Conservation (phyloP, 2,329 filamentous ascomycete species). For the Trichophyton mentagrophytes region DNA sequence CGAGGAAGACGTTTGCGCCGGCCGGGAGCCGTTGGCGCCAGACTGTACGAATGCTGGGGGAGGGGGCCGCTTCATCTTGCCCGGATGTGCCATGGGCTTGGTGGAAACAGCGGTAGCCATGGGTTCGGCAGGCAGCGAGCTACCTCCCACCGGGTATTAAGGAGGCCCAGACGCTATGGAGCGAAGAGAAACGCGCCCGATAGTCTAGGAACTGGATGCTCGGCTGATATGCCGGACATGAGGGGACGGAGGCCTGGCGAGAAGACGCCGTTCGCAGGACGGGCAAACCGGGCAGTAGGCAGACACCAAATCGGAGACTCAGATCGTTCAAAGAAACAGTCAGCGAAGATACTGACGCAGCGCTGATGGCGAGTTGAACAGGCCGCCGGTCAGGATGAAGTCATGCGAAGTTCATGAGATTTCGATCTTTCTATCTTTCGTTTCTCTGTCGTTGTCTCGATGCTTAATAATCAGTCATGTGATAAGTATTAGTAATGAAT, state of each 20-base stretch:
- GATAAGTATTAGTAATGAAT: background rate
- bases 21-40: constrained; percentile 43
- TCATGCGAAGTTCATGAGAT: background rate
- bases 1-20: constrained; percentile 49
- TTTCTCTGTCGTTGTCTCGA: background rate
- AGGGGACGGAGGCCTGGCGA: constrained; percentile 8
- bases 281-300: background rate
- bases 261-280: background rate
- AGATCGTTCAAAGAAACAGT: background rate
- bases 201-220: background rate
- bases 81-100: constrained; percentile 31
- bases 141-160: background rate
- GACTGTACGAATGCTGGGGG: constrained; percentile 51
- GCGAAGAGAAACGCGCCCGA: background rate
- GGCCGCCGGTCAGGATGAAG: constrained; percentile 2
- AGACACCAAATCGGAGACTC: background rate
- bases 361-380: background rate
- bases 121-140: constrained; percentile 4
- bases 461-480: background rate
- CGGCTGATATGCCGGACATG: constrained; percentile 10
- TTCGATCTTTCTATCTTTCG: background rate
- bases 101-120: constrained; percentile 36
- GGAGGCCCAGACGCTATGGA: background rate
- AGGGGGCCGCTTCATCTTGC: constrained; percentile 56
- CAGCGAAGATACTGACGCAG: background rate